phyloP scores from a whole-genome alignment of 169 alveolate species.

The Plasmodium chabaudi region DNA sequence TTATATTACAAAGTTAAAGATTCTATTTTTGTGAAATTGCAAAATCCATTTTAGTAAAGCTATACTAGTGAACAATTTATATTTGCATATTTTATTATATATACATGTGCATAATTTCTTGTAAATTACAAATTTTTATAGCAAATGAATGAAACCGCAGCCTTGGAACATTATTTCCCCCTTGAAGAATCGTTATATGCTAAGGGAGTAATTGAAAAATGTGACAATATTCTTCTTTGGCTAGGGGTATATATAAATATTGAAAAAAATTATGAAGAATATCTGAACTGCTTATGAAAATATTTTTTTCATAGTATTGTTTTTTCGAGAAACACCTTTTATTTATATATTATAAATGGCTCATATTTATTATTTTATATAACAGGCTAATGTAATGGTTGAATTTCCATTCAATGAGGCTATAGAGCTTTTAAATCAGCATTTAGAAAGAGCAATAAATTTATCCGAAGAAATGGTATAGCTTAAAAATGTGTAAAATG shows the following conservation, averaged over 20 bases:
- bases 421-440: slow-evolving; percentile 84
- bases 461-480: slow-evolving; percentile 79
- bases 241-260: slow-evolving; percentile 84
- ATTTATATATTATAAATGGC: background rate
- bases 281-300: background rate
- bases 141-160: slow-evolving; percentile 46
- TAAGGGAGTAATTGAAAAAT: slow-evolving; percentile 87
- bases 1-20: background rate
- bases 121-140: slow-evolving; percentile 4
- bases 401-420: slow-evolving; percentile 92
- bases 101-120: background rate
- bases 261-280: background rate
- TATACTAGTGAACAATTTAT: background rate
- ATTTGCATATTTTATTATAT: slow-evolving; percentile 1
- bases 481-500: slow-evolving; percentile 6
- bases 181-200: slow-evolving; percentile 89
- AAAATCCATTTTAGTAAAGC: background rate
- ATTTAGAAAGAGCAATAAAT: slow-evolving; percentile 81
- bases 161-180: slow-evolving; percentile 77
- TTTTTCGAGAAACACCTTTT: slow-evolving; percentile 27
- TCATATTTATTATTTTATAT: slow-evolving; percentile 13
- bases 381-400: slow-evolving; percentile 90
- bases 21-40: background rate
- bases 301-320: background rate
- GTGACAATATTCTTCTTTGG: slow-evolving; percentile 89